Evolutionary conservation across 2,329 filamentous ascomycete species (phyloP).

Genomic region (Colletotrichum cordylinicola): DNA sequence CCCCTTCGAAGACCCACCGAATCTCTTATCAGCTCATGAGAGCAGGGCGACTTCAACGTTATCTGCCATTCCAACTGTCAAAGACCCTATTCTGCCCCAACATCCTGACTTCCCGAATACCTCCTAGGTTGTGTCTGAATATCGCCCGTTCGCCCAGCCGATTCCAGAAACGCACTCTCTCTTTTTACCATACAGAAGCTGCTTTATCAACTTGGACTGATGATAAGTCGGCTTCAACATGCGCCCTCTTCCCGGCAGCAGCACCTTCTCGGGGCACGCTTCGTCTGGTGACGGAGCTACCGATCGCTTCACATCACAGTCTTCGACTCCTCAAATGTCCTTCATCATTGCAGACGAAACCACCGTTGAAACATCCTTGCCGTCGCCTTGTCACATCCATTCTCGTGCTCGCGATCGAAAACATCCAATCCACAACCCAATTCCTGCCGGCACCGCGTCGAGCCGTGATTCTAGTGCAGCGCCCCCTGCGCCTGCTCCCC

Average conservation of each 20-base stretch:
- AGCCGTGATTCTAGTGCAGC: conserved; percentile 1
- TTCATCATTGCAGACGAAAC: conserved; percentile 59
- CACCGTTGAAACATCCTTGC: conserved; percentile 46
- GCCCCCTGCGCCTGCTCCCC: background rate
- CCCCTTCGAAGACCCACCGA: background rate
- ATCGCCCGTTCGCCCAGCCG: background rate
- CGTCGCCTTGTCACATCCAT: conserved; percentile 26
- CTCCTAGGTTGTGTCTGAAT: background rate
- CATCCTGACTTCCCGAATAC: background rate
- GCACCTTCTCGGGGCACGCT: conserved; percentile 36
- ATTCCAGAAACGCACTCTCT: background rate
- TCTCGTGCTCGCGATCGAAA: conserved; percentile 39
- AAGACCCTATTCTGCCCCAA: background rate
- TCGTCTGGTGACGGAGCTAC: conserved; percentile 1
- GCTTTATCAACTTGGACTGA: background rate
- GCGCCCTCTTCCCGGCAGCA: conserved; percentile 52
- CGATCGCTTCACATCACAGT: conserved; percentile 20
- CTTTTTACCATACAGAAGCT: background rate
- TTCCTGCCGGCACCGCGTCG: background rate
- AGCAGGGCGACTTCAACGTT: background rate
- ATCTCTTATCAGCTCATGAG: background rate
- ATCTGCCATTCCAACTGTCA: background rate
- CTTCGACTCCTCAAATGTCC: conserved; percentile 51
- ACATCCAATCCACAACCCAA: background rate
- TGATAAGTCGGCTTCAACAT: conserved; percentile 32